Conservation (phyloP, 768 basidiomycete genomes). For the Cystobasidium ongulense region DNA sequence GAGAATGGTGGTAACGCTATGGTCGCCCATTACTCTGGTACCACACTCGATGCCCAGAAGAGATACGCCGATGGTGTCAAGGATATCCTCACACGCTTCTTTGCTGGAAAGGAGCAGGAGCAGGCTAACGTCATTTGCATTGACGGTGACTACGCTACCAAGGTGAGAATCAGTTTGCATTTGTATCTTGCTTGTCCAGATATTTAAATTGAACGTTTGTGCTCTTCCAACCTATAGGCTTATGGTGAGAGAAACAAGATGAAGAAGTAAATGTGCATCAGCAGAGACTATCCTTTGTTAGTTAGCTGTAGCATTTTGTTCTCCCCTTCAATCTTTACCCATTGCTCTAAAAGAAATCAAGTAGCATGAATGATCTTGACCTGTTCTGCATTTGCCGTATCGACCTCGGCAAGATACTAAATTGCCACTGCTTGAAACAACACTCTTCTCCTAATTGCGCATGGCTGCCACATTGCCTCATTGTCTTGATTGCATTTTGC, state of each 20-base stretch:
- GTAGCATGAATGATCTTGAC: background rate
- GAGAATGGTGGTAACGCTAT: slow-evolving; percentile 81
- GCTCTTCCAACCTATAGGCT: background rate
- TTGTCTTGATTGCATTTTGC: background rate
- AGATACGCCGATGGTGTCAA: slow-evolving; percentile 70
- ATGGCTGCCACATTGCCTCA: background rate
- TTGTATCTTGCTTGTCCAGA: too few species aligned
- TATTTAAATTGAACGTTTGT: too few species aligned
- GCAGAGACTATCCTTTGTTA: background rate
- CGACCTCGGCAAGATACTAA: too few species aligned
- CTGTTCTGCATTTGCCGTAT: too few species aligned
- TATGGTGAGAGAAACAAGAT: slow-evolving; percentile 9
- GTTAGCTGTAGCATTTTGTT: background rate
- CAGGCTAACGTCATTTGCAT: slow-evolving; percentile 63
- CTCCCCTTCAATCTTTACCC: background rate
- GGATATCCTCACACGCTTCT: slow-evolving; percentile 65
- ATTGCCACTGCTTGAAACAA: too few species aligned
- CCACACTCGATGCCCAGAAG: slow-evolving; percentile 48
- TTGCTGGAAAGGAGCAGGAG: slow-evolving; percentile 59
- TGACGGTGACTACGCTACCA: slow-evolving; percentile 49
- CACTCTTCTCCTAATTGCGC: too few species aligned
- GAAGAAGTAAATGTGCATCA: background rate
- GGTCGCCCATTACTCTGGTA: slow-evolving; percentile 72
- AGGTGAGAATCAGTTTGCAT: background rate
- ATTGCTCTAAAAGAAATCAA: background rate